Evolutionary conservation across 2,329 filamentous ascomycete species (phyloP).

Genomic region (Ophiostoma piceae): DNA sequence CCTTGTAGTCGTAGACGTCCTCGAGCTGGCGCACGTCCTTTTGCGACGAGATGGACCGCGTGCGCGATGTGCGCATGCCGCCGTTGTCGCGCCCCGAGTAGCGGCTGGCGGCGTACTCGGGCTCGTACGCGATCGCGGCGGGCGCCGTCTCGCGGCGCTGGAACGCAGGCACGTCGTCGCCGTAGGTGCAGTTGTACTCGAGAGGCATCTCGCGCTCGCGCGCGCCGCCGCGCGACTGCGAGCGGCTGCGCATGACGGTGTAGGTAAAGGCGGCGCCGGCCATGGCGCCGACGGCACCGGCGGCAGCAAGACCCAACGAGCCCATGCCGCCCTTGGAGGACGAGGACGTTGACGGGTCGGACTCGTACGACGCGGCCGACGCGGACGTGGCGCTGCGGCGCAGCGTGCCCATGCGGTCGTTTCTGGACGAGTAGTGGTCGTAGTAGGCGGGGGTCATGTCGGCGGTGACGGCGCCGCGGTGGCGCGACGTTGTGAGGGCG

Average conservation of each 20-base stretch:
- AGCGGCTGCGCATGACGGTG: slow-evolving; percentile 52
- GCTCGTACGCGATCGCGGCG: background rate
- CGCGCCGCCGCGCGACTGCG: slow-evolving; percentile 38
- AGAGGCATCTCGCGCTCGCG: slow-evolving; percentile 36
- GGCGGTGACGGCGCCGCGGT: background rate
- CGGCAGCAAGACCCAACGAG: slow-evolving; percentile 46
- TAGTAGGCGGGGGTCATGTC: slow-evolving; percentile 16
- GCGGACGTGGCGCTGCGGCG: slow-evolving; percentile 23
- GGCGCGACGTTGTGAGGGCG: background rate
- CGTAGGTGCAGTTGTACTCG: slow-evolving; percentile 30
- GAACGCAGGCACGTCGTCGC: slow-evolving; percentile 35
- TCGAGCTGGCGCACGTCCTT: slow-evolving; percentile 3
- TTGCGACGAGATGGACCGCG: slow-evolving; percentile 4
- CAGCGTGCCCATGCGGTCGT: slow-evolving; percentile 20
- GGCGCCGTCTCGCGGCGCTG: slow-evolving; percentile 34
- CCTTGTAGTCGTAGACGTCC: slow-evolving; percentile 15
- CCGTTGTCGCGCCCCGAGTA: background rate
- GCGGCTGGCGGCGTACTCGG: background rate
- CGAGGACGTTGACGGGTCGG: slow-evolving; percentile 27
- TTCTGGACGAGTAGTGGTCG: slow-evolving; percentile 20
- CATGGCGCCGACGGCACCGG: slow-evolving; percentile 38
- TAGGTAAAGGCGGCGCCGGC: slow-evolving; percentile 72
- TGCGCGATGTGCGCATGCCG: slow-evolving; percentile 10
- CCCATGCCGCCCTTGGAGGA: slow-evolving; percentile 52
- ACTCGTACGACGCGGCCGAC: slow-evolving; percentile 26